phyloP scores from a whole-genome alignment of 257 asterid genomes.

The Solanum peruvianum region DNA sequence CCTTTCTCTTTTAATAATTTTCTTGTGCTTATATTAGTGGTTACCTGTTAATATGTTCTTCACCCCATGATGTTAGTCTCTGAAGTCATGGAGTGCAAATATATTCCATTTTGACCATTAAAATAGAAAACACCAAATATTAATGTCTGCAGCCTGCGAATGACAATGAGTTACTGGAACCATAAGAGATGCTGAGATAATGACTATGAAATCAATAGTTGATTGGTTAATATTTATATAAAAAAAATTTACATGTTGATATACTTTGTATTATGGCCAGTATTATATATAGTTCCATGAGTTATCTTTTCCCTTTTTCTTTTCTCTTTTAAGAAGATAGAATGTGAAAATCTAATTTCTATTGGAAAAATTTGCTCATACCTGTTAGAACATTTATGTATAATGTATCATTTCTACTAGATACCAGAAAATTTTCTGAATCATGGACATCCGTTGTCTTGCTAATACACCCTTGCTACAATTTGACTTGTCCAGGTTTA shows the following conservation, averaged over 20 bases:
- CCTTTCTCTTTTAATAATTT: not conserved
- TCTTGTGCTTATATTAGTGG: not conserved
- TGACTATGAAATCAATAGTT: not conserved
- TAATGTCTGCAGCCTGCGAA: not conserved
- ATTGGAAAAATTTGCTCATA: not conserved
- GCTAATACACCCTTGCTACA: not conserved
- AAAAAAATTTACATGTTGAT: not conserved
- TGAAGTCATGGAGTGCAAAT: not conserved
- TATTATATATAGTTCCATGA: not conserved
- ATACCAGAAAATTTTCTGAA: not conserved
- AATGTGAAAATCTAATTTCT: not conserved
- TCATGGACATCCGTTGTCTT: not conserved
- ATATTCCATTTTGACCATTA: not conserved
- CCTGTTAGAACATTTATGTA: not conserved
- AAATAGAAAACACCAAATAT: not conserved
- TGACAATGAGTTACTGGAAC: not conserved
- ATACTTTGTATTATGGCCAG: not conserved
- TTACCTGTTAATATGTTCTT: not conserved
- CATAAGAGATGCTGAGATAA: not conserved
- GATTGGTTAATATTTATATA: not conserved
- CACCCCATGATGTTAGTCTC: not conserved
- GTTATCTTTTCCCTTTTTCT: not conserved
- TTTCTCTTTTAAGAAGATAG: not conserved
- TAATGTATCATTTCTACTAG: not conserved
- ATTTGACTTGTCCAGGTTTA: conserved; percentile 40